Evolutionary conservation across 2,329 filamentous ascomycete genomes (phyloP).

Genomic region (Colletotrichum incanum): DNA sequence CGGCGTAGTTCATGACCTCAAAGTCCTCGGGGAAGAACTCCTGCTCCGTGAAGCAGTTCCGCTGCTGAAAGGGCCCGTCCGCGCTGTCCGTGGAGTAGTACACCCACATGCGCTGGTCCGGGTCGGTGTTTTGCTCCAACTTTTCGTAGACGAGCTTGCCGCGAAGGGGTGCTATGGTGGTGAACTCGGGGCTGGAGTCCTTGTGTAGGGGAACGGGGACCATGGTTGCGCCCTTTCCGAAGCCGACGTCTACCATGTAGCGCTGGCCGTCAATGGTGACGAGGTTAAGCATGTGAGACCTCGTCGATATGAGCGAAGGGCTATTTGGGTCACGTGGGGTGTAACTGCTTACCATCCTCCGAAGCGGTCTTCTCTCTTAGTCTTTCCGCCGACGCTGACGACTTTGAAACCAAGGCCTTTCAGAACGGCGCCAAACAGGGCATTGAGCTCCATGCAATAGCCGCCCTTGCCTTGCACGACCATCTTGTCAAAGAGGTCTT

Average conservation of each 20-base stretch:
- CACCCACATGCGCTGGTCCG: conserved; percentile 56
- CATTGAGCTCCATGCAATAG: conserved; percentile 68
- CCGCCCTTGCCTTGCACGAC: conserved; percentile 63
- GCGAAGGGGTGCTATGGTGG: conserved; percentile 60
- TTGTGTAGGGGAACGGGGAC: conserved; percentile 51
- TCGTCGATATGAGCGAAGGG: conserved; percentile 51
- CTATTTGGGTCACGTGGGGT: not conserved
- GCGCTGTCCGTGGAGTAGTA: conserved; percentile 52
- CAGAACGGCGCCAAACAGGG: conserved; percentile 63
- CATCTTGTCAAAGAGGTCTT: conserved; percentile 62
- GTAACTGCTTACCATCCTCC: conserved; percentile 44
- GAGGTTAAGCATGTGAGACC: conserved; percentile 74
- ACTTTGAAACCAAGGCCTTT: conserved; percentile 64
- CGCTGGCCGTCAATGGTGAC: conserved; percentile 65
- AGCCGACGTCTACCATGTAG: conserved; percentile 73
- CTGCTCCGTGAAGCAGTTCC: conserved; percentile 67
- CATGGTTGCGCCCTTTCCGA: conserved; percentile 64
- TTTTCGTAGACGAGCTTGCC: conserved; percentile 60
- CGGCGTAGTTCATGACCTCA: conserved; percentile 61
- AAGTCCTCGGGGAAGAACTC: conserved; percentile 65
- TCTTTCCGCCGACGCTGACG: conserved; percentile 63
- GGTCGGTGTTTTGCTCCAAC: conserved; percentile 53
- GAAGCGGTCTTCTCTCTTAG: conserved; percentile 44
- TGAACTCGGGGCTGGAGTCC: conserved; percentile 45
- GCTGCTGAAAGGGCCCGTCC: conserved; percentile 57